Evolutionary conservation across 768 basidiomycete genomes (phyloP), one percentile per base, ranked within the genome.

Genomic region (Tylopilus cervinicoccineus): DNA sequence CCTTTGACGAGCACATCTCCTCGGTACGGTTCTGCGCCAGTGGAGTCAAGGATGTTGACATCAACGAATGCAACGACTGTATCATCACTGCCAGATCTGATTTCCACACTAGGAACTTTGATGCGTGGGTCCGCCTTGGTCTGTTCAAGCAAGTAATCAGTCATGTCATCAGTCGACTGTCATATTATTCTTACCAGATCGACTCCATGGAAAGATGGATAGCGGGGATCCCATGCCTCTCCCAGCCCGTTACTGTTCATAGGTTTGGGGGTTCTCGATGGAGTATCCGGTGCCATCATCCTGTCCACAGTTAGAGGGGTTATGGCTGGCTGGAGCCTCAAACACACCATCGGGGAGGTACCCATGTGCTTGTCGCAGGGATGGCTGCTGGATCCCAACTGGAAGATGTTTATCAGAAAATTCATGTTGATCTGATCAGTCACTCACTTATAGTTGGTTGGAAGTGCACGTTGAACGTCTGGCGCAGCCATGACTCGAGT

Each of bases 1-100:
- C 67, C 68, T 39, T 57, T 56, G 47, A 70, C 46, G 24, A 71
- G 58, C 4, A 70, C 66, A 33, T 71, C 69, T 0, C 69, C 69
- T 27, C 39, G 49, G 48, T 70, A 70, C 1, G 70, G 69, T 16
- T 45, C 45, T 6, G 49, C 36, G 1, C 70, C 70, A 4, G 69
- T 70, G 29, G 65, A 70, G 47, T 70, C 69, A 17, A 70, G 43
- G 33, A 70, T 69, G 27, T 64, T 59, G 9, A 70, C 69, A 27
- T 70, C 58, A 2, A 55, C 51, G 20, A 63, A 63, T 0, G 63
- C 63, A 16, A 55, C 34, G 20, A 50, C 9, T 5, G 60, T 48
- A 23, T 60, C 55, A n/a, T 65, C 53, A 11, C 50, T 53, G 19
- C 45, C 50, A 7, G 57, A 54, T 47, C 37, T 50, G 26, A 63